Base-by-base conservation (phyloP, 306 rosid genomes). In the Quercus berberidifolia region DNA sequence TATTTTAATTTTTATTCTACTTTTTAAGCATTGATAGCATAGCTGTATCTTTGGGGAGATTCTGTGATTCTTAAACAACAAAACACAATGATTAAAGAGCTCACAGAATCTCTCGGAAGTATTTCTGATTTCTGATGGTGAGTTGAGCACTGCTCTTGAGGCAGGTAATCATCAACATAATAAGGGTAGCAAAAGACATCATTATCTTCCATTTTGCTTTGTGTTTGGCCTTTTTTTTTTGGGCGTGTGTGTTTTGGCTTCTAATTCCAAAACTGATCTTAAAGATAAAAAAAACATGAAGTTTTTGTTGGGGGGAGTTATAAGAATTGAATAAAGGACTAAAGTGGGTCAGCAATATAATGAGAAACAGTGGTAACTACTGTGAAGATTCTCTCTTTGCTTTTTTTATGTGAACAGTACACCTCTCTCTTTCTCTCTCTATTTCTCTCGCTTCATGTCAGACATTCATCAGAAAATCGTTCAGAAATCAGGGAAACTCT, bases 401-500 rank as follows among this genome's bases (percentile, higher is more conserved):
- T 74, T 86, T 75, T 35, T 79, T 78, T 65, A 30, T 38, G 49
- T 77, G 75, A 72, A 73, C 84, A 86, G 72, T 67, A 67, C 76
- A 26, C 49, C 69, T 51, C 63, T 71, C 76, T 73, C 79, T 76
- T 70, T 83, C 78, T 77, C 82, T 80, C 76, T 74, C 75, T 76
- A 80, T 60, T 55, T 58, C 74, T 80, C 80, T 76, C 59, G 28
- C 74, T 80, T 75, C 74, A 85, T 86, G 96, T 90, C 97, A 83
- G 91, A 74, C 49, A 84, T 75, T 78, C 35, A 78, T 86, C 96
- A 89, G 94, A 87, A 90, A 89, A 92, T 94, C 90, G 79, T 83
- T 83, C 90, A 86, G 91, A 82, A 92, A 85, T 87, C 94, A 94
- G 95, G 78, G 86, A 82, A 90, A 83, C 85, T 84, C 90, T 83